Conservation (phyloP, 1,284 basidiomycete species). For the Crocinoboletus sp. region DNA sequence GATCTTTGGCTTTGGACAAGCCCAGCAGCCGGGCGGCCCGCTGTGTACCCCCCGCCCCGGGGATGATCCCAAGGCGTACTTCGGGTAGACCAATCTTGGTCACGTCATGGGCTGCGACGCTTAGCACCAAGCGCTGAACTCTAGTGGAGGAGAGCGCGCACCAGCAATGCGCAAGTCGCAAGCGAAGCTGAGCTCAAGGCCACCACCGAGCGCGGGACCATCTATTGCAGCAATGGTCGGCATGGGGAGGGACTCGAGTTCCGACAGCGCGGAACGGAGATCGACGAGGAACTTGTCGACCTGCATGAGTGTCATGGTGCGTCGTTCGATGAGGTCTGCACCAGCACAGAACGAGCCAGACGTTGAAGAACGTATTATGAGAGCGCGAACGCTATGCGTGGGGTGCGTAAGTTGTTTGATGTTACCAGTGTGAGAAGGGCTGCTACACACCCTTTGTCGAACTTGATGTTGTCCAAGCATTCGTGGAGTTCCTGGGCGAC, state of each 20-base stretch:
- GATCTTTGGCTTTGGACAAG: slow-evolving; percentile 78
- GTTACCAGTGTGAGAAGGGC: not conserved
- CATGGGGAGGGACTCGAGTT: slow-evolving; percentile 76
- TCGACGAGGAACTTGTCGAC: slow-evolving; percentile 79
- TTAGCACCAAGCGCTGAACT: not conserved
- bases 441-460: slow-evolving; percentile 56
- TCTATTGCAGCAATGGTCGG: slow-evolving; percentile 93
- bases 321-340: slow-evolving; percentile 85
- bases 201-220: slow-evolving; percentile 90
- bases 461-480: slow-evolving; percentile 63
- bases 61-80: slow-evolving; percentile 85
- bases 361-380: slow-evolving; percentile 75
- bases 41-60: slow-evolving; percentile 94
- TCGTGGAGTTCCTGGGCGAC: slow-evolving; percentile 61
- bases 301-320: slow-evolving; percentile 70
- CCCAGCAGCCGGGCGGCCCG: slow-evolving; percentile 81
- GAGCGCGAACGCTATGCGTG: slow-evolving; percentile 57
- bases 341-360: slow-evolving; percentile 88
- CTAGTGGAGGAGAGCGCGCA: slow-evolving; percentile 24
- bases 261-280: slow-evolving; percentile 67
- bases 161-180: slow-evolving; percentile 89
- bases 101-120: slow-evolving; percentile 44
- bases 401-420: slow-evolving; percentile 3
- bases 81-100: slow-evolving; percentile 74
- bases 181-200: slow-evolving; percentile 81